Evolutionary conservation across 169 alveolate genomes (phyloP).

Genomic region (Cryptosporidium xiaoi): DNA sequence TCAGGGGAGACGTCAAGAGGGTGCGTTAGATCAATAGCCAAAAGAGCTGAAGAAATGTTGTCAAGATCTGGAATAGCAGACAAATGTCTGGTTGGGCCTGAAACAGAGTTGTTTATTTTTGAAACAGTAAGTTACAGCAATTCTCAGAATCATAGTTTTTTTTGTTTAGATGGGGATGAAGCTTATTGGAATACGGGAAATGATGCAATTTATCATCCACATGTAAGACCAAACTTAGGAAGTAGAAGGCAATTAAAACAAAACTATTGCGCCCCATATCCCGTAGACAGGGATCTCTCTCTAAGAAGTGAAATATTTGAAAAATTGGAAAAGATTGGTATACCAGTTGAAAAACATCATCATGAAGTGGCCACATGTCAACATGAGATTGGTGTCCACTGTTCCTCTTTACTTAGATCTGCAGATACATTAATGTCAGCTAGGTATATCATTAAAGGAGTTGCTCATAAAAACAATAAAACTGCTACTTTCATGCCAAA

Average conservation of each 20-base stretch:
- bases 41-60: conserved; percentile 52
- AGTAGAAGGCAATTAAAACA: conserved; percentile 76
- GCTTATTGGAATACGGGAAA: conserved; percentile 78
- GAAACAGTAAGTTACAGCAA: conserved; percentile 78
- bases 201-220: background rate
- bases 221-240: conserved; percentile 66
- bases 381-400: conserved; percentile 82
- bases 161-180: conserved; percentile 75
- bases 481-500: conserved; percentile 88
- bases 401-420: conserved; percentile 74
- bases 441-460: conserved; percentile 81
- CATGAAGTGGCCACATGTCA: conserved; percentile 87
- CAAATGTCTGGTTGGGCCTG: conserved; percentile 80
- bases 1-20: conserved; percentile 41
- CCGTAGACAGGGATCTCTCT: conserved; percentile 78
- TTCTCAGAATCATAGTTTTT: conserved; percentile 76
- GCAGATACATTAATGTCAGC: conserved; percentile 80
- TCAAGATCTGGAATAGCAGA: conserved; percentile 38
- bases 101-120: conserved; percentile 83
- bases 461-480: conserved; percentile 78
- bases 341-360: conserved; percentile 84
- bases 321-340: conserved; percentile 75
- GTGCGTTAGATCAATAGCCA: conserved; percentile 57
- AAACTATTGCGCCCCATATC: conserved; percentile 81
- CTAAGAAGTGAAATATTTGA: conserved; percentile 80